Percentiles rank a stretch among this genome's conserved stretches.
These are phyloP conservation scores for Hortaea werneckii DNA, from an alignment of 2,329 filamentous ascomycete species.

Conservation along the genomic window DNA sequence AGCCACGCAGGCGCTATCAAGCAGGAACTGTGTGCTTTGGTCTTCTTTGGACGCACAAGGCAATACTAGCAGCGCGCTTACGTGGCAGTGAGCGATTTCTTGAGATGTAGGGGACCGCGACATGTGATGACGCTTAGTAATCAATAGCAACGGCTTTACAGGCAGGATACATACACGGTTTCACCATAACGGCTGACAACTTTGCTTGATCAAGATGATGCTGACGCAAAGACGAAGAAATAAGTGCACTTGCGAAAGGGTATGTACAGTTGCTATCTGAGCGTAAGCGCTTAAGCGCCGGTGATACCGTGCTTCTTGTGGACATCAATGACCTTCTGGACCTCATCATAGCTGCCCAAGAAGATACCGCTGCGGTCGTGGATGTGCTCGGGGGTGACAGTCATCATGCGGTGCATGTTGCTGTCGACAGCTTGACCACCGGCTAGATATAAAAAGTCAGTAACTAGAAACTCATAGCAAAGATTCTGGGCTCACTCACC, in stretches of 20 bases:
- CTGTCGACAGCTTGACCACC: constrained; percentile 88
- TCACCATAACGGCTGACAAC: too few relatives aligned
- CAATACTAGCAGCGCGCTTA: too few relatives aligned
- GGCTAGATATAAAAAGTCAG: constrained; percentile 41
- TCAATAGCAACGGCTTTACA: too few relatives aligned
- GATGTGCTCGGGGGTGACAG: constrained; percentile 80
- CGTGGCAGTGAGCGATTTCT: too few relatives aligned
- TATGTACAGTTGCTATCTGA: neutral
- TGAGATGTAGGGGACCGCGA: too few relatives aligned
- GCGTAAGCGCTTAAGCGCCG: constrained; percentile 4
- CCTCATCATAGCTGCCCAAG: constrained; percentile 86
- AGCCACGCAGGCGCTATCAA: too few relatives aligned
- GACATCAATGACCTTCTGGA: constrained; percentile 86
- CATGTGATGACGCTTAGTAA: too few relatives aligned
- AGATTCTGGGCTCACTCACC: constrained; percentile 46
- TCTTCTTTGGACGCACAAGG: too few relatives aligned
- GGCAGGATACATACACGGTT: too few relatives aligned
- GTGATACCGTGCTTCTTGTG: constrained; percentile 49
- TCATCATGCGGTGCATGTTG: constrained; percentile 82
- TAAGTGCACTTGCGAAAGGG: neutral
- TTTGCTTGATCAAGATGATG: too few relatives aligned
- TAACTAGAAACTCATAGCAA: neutral
- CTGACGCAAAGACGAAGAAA: too few relatives aligned
- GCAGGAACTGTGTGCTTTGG: too few relatives aligned
- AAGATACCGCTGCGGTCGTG: constrained; percentile 95